Percentiles rank a stretch among this genome's conserved stretches.
Conservation (phyloP, 306 rosid genomes). For the Lablab purpureus region DNA sequence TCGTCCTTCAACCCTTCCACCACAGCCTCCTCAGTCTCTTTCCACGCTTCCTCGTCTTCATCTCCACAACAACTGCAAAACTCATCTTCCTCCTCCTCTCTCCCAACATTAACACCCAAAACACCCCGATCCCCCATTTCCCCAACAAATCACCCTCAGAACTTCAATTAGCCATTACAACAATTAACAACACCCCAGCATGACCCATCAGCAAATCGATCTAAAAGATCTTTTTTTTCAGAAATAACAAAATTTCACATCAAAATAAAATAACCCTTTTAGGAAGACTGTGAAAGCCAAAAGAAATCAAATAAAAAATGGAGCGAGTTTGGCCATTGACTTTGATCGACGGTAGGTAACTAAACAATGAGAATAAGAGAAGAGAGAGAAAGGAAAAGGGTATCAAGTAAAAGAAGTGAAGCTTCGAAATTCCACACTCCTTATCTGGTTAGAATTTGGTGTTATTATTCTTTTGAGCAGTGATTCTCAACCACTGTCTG, state of each 20-base stretch:
- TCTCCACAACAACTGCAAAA: conserved; percentile 91
- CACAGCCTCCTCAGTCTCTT: conserved; percentile 64
- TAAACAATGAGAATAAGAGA: conserved; percentile 12
- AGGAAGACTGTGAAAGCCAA: conserved; percentile 5
- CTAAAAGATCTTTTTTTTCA: conserved; percentile 37
- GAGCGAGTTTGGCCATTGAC: conserved; percentile 41
- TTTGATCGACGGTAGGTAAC: conserved; percentile 28
- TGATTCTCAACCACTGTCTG: conserved; percentile 42
- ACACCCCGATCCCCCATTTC: conserved; percentile 68
- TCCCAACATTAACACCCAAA: conserved; percentile 50
- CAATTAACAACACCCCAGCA: conserved; percentile 47
- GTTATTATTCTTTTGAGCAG: conserved; percentile 51
- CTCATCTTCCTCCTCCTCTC: conserved; percentile 94
- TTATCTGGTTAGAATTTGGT: conserved; percentile 55
- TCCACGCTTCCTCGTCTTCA: conserved; percentile 66
- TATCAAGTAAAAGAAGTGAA: conserved; percentile 46
- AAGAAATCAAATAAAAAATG: conserved; percentile 40
- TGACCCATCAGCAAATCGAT: conserved; percentile 49
- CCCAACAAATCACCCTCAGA: conserved; percentile 26
- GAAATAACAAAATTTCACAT: conserved; percentile 47
- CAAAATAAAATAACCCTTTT: conserved; percentile 38
- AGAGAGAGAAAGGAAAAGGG: conserved; percentile 24
- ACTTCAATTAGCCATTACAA: conserved; percentile 35
- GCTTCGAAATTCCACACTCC: conserved; percentile 50
- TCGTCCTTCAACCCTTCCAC: conserved; percentile 62